phyloP scores from a whole-genome alignment of 345 rosid genomes.

The Populus davidiana region DNA sequence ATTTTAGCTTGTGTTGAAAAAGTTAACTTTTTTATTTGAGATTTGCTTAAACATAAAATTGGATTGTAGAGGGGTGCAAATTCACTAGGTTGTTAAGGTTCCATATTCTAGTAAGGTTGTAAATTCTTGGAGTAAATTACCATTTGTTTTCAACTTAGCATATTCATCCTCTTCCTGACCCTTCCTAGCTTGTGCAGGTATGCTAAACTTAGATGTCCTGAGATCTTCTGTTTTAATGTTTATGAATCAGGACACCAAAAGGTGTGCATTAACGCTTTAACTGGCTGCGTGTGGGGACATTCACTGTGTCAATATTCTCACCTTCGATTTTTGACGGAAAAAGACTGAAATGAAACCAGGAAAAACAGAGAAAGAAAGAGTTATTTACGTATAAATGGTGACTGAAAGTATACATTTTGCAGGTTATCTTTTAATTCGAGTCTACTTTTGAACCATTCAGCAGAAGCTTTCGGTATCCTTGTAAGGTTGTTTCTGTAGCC shows the following conservation, averaged over 20 bases:
- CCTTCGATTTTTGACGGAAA: background rate
- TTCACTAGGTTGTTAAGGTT: too few relatives aligned
- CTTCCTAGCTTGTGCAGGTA: background rate
- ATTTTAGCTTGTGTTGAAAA: too few relatives aligned
- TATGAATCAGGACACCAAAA: background rate
- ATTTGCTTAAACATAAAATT: too few relatives aligned
- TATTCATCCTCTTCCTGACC: background rate
- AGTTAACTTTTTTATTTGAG: too few relatives aligned
- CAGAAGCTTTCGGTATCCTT: slow-evolving; percentile 78
- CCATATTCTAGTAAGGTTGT: too few relatives aligned
- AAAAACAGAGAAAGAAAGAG: background rate
- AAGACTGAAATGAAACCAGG: background rate
- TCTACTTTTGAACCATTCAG: slow-evolving; percentile 59
- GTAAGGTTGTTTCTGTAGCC: slow-evolving; percentile 79
- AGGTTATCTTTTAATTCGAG: slow-evolving; percentile 34
- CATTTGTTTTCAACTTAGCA: background rate
- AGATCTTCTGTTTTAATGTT: too few relatives aligned
- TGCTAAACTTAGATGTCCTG: too few relatives aligned
- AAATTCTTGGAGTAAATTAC: too few relatives aligned
- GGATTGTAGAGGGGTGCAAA: too few relatives aligned
- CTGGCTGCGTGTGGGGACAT: background rate
- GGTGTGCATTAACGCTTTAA: background rate
- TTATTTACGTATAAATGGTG: too few relatives aligned
- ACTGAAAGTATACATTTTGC: background rate
- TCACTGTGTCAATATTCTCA: background rate